These are phyloP conservation scores for Psilocybe tampanensis DNA, from an alignment of 768 basidiomycete genomes.

Conservation along the genomic window DNA sequence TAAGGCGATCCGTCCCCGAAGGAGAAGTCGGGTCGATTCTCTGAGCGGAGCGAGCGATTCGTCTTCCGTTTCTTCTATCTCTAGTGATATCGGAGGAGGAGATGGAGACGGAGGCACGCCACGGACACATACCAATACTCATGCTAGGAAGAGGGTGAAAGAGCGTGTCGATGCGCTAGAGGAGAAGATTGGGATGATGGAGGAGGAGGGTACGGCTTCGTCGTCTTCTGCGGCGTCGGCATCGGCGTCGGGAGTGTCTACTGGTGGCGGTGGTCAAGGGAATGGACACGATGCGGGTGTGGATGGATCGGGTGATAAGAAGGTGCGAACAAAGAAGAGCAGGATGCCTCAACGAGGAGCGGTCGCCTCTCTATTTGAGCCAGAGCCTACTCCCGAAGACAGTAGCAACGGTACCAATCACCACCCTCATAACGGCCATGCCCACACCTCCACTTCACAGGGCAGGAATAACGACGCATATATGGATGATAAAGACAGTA, in stretches of 20 bases:
- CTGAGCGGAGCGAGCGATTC: conserved; percentile 1
- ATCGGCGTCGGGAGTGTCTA: neutral
- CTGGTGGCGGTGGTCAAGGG: neutral
- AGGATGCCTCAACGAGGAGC: conserved; percentile 18
- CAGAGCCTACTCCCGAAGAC: no score
- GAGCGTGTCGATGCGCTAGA: neutral
- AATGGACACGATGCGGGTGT: neutral
- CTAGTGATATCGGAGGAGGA: neutral
- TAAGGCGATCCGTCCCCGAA: neutral
- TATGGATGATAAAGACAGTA: conserved; percentile 20
- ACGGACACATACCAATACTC: no score
- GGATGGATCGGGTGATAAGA: neutral
- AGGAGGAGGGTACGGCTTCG: conserved; percentile 2
- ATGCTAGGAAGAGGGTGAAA: neutral
- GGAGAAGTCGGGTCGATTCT: neutral
- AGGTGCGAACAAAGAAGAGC: neutral
- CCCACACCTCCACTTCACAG: no score
- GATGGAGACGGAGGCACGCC: neutral
- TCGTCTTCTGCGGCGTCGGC: neutral
- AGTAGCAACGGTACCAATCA: neutral
- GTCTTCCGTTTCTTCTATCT: neutral
- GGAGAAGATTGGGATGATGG: neutral
- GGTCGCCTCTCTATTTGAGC: conserved; percentile 18
- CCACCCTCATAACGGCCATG: neutral
- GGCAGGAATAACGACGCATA: no score